Evolutionary conservation across 164 flowering plant species (phyloP).

Genomic region (Buxus sempervirens): DNA sequence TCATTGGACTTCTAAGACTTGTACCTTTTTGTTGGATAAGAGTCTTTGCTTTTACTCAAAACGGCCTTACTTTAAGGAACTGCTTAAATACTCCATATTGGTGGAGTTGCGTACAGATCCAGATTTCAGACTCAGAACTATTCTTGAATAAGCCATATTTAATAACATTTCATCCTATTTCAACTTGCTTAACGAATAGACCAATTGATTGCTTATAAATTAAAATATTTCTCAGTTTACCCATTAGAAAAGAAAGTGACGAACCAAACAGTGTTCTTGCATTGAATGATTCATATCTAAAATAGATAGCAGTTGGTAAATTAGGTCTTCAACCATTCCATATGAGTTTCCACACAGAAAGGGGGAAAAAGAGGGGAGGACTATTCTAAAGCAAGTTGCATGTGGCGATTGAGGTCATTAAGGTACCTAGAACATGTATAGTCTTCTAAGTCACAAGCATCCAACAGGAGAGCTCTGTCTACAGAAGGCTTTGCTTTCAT

Average conservation of each 20-base stretch:
- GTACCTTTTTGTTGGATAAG: too few species aligned
- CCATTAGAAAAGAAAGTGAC: not conserved
- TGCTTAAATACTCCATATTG: too few species aligned
- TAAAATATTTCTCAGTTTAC: not conserved
- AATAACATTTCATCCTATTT: too few species aligned
- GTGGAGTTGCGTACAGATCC: too few species aligned
- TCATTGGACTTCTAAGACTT: too few species aligned
- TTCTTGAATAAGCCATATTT: too few species aligned
- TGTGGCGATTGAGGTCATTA: slow-evolving; percentile 69
- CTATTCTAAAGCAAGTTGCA: slow-evolving; percentile 69
- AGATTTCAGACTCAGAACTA: too few species aligned
- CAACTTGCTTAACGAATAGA: too few species aligned
- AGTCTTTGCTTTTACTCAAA: too few species aligned
- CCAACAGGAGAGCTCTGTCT: slow-evolving; percentile 39
- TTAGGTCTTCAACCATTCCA: not conserved
- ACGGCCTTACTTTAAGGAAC: too few species aligned
- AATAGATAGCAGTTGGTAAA: not conserved
- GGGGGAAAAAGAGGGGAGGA: not conserved
- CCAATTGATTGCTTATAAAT: not conserved
- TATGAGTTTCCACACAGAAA: not conserved
- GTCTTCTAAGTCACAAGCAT: slow-evolving; percentile 67
- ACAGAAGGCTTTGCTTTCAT: slow-evolving; percentile 25
- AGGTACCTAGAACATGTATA: slow-evolving; percentile 63
- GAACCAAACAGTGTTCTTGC: not conserved
- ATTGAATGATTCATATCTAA: not conserved